phyloP scores from a whole-genome alignment of 805 yeast species.

The Sporopachydermia quercuum region DNA sequence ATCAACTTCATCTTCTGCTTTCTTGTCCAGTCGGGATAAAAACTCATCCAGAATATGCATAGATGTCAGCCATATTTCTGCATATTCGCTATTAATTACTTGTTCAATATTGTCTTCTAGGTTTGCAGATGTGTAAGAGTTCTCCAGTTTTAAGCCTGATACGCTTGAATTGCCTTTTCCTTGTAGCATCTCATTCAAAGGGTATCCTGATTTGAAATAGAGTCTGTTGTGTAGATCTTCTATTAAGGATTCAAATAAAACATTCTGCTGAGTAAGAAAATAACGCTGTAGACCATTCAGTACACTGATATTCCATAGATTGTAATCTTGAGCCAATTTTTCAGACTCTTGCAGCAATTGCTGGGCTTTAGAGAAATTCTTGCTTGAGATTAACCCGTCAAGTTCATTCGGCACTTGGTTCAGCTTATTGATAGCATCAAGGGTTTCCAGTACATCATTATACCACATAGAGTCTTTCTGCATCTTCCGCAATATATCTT shows the following conservation, averaged over 20 bases:
- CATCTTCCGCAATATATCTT: constrained; percentile 46
- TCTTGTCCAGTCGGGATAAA: not conserved
- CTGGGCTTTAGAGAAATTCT: constrained; percentile 37
- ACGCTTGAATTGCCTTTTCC: too few relatives aligned
- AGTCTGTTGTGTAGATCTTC: constrained; percentile 62
- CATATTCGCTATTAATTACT: constrained; percentile 42
- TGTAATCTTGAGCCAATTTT: constrained; percentile 31
- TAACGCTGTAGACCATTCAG: constrained; percentile 34
- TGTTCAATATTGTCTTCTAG: constrained; percentile 41
- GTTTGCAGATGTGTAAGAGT: constrained; percentile 24
- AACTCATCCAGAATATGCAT: constrained; percentile 2
- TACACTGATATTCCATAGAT: constrained; percentile 44
- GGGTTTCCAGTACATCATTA: constrained; percentile 52
- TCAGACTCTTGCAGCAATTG: constrained; percentile 23
- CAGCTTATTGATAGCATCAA: constrained; percentile 52
- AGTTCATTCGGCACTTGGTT: constrained; percentile 43
- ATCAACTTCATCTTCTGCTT: not conserved
- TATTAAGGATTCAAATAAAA: constrained; percentile 53
- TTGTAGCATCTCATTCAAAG: not conserved
- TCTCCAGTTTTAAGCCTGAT: not conserved
- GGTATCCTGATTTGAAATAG: constrained; percentile 37
- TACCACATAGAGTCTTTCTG: constrained; percentile 48
- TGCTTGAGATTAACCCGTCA: constrained; percentile 55
- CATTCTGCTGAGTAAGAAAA: constrained; percentile 40
- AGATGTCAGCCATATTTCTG: constrained; percentile 20